A percentile compares a stretch with the other conserved stretches of the same genome.
Evolutionary conservation across 2,329 filamentous ascomycete genomes (phyloP).

Genomic region (Fusarium albosuccineum): DNA sequence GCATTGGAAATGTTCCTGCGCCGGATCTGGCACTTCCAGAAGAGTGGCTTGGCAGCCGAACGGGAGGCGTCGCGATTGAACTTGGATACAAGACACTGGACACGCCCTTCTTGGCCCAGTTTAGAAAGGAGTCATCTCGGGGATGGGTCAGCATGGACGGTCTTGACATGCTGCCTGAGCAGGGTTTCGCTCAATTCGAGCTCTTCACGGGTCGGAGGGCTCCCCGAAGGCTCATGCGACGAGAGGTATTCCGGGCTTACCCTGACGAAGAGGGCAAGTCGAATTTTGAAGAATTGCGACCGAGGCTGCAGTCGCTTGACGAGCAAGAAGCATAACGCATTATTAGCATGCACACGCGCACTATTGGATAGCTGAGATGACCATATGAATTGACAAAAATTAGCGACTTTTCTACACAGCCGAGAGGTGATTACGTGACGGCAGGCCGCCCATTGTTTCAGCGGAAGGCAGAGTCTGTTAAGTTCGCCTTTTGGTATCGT

Average conservation of each 20-base stretch:
- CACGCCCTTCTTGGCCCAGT: constrained; percentile 78
- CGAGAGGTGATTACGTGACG: too few species aligned
- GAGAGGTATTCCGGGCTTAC: constrained; percentile 68
- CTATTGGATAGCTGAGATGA: too few species aligned
- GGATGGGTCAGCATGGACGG: constrained; percentile 84
- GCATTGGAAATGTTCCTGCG: constrained; percentile 71
- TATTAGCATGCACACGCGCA: constrained; percentile 3
- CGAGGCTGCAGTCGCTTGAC: constrained; percentile 44
- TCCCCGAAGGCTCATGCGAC: constrained; percentile 74
- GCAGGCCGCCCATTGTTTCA: too few species aligned
- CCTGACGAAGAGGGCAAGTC: constrained; percentile 57
- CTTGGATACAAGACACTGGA: constrained; percentile 80
- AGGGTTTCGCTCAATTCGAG: constrained; percentile 86
- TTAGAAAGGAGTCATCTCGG: constrained; percentile 68
- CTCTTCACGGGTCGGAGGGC: constrained; percentile 75
- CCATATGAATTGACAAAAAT: too few species aligned
- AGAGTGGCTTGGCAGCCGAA: constrained; percentile 78
- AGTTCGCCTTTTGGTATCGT: too few species aligned
- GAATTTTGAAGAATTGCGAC: constrained; percentile 56
- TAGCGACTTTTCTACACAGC: too few species aligned
- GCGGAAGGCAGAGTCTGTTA: too few species aligned
- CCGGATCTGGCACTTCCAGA: constrained; percentile 78
- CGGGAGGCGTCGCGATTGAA: constrained; percentile 82
- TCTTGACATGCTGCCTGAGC: constrained; percentile 80
- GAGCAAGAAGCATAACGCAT: constrained; percentile 43